Percentiles rank a stretch among this genome's conserved stretches.
Conservation (phyloP, 2,329 filamentous ascomycete species). For the Trichophyton equinum region DNA sequence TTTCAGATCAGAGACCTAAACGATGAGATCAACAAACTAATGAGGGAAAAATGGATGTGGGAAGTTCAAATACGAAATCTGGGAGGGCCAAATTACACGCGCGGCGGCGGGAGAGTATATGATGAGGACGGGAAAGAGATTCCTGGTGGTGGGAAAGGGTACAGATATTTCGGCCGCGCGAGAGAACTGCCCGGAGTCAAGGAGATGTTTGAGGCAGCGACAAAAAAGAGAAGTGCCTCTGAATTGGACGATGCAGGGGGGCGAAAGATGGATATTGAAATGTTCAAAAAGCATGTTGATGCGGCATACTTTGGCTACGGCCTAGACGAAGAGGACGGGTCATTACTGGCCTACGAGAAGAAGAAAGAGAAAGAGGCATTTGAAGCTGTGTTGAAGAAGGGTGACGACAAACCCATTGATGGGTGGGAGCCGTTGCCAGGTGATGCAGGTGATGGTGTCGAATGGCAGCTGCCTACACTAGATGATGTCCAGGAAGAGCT, state of each 20-base stretch:
- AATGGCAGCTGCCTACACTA: conserved; percentile 71
- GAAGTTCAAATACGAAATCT: conserved; percentile 90
- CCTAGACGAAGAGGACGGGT: conserved; percentile 78
- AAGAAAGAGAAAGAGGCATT: conserved; percentile 72
- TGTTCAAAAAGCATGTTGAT: conserved; percentile 58
- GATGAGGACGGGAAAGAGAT: conserved; percentile 63
- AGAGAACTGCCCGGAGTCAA: conserved; percentile 87
- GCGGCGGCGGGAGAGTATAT: conserved; percentile 56
- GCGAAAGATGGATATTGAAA: conserved; percentile 25
- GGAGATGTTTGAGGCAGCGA: conserved; percentile 79
- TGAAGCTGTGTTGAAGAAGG: conserved; percentile 51
- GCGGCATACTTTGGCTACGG: conserved; percentile 95
- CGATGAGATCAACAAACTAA: conserved; percentile 98
- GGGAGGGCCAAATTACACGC: conserved; percentile 96
- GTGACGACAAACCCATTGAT: conserved; percentile 44
- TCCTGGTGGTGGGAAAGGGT: conserved; percentile 65
- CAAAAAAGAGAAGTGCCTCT: conserved; percentile 51
- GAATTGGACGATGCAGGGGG: conserved; percentile 53
- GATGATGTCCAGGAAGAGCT: conserved; percentile 93
- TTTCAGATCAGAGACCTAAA: conserved; percentile 97
- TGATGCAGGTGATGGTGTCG: conserved; percentile 67
- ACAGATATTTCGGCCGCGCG: conserved; percentile 86
- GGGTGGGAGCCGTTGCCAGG: conserved; percentile 81
- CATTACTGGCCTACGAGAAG: conserved; percentile 65
- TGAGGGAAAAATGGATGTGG: conserved; percentile 99